These are phyloP conservation scores for Kregervanrija fluxuum DNA, from an alignment of 805 yeast species.

Conservation along the genomic window DNA sequence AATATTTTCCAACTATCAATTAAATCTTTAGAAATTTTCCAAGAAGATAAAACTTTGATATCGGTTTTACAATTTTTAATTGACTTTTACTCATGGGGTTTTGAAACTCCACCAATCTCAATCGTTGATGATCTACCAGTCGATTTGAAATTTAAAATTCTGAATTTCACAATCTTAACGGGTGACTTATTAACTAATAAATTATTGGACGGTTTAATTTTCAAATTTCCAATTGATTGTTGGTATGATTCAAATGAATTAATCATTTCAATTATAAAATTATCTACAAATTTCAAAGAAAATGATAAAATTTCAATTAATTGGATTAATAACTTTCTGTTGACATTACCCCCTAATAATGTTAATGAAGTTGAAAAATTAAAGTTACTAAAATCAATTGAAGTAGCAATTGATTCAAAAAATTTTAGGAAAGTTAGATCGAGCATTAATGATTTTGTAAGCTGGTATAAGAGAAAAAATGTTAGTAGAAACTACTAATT, in stretches of 20 bases:
- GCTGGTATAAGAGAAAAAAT: slow-evolving; percentile 77
- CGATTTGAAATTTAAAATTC: slow-evolving; percentile 40
- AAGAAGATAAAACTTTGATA: slow-evolving; percentile 64
- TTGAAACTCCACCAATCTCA: slow-evolving; percentile 72
- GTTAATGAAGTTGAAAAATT: slow-evolving; percentile 63
- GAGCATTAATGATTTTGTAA: slow-evolving; percentile 67
- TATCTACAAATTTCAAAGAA: slow-evolving; percentile 37
- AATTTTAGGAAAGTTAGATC: slow-evolving; percentile 70
- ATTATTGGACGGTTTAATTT: slow-evolving; percentile 60
- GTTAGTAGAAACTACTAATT: slow-evolving; percentile 27
- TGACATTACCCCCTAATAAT: slow-evolving; percentile 49
- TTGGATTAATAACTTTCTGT: slow-evolving; percentile 59
- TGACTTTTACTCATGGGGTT: slow-evolving; percentile 82
- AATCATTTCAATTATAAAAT: slow-evolving; percentile 52
- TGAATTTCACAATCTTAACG: slow-evolving; percentile 39
- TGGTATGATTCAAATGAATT: slow-evolving; percentile 72
- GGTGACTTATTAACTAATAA: slow-evolving; percentile 52
- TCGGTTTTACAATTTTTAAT: slow-evolving; percentile 69
- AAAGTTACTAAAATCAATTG: slow-evolving; percentile 51
- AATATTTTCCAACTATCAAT: slow-evolving; percentile 55
- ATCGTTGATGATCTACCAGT: slow-evolving; percentile 51
- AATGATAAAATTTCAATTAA: slow-evolving; percentile 32
- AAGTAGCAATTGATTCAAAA: slow-evolving; percentile 54
- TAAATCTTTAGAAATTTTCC: slow-evolving; percentile 41
- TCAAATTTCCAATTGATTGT: slow-evolving; percentile 62